phyloP scores from a whole-genome alignment of 305 asterid species.

The Ruellia speciosa region DNA sequence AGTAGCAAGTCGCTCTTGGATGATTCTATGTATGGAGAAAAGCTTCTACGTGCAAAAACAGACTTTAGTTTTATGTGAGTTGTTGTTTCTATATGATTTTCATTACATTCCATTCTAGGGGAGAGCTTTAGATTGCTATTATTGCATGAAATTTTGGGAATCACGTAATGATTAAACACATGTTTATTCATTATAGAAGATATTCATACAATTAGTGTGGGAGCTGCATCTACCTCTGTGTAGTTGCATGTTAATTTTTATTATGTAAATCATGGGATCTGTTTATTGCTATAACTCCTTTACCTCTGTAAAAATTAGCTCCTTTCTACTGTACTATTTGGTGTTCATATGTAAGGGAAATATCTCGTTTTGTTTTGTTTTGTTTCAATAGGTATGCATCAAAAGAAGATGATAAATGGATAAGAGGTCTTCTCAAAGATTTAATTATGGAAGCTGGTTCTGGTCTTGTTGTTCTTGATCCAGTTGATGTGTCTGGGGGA shows the following conservation, averaged over 20 bases:
- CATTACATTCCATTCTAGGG: constrained; percentile 8
- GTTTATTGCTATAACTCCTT: background rate
- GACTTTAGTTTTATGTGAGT: constrained; percentile 95
- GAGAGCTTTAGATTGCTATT: background rate
- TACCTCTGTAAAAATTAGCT: background rate
- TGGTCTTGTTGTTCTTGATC: constrained; percentile 92
- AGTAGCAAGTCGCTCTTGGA: constrained; percentile 79
- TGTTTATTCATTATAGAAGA: background rate
- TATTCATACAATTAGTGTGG: background rate
- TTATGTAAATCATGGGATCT: background rate
- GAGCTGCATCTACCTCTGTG: background rate
- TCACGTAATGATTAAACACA: background rate
- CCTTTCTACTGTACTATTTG: background rate
- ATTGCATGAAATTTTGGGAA: background rate
- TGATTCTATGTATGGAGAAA: constrained; percentile 80
- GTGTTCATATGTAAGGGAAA: constrained; percentile 10
- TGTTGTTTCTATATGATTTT: constrained; percentile 15
- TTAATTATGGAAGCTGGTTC: constrained; percentile 93
- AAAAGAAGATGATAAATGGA: constrained; percentile 92
- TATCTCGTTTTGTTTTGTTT: constrained; percentile 6
- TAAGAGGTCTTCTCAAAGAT: constrained; percentile 87
- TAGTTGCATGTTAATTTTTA: too few species aligned
- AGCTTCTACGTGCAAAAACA: constrained; percentile 95
- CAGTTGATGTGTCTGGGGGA: constrained; percentile 93
- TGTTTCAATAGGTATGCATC: constrained; percentile 73